These are phyloP conservation scores for Pyracantha coccinea DNA, from an alignment of 331 rosid species.

Conservation along the genomic window DNA sequence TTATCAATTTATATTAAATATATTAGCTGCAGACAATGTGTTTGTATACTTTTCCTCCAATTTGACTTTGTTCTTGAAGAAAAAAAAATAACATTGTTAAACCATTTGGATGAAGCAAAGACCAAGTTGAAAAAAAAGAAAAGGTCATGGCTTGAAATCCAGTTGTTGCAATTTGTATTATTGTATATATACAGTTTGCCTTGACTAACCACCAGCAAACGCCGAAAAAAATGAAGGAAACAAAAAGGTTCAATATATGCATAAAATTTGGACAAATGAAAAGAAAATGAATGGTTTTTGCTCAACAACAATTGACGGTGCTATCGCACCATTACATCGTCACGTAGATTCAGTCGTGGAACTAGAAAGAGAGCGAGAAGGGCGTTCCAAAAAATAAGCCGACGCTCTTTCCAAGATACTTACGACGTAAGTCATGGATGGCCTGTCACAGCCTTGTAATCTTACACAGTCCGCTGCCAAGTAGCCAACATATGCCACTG, in stretches of 20 bases:
- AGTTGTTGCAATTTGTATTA: too few relatives aligned
- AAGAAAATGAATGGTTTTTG: background rate
- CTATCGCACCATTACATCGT: background rate
- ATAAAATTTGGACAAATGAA: background rate
- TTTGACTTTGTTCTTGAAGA: conserved; percentile 4
- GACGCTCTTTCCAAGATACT: conserved; percentile 54
- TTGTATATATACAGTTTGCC: background rate
- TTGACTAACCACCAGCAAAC: background rate
- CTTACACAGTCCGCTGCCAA: conserved; percentile 76
- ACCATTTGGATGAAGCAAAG: background rate
- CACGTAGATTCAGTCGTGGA: conserved; percentile 31
- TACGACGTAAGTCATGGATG: conserved; percentile 55
- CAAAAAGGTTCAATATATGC: background rate
- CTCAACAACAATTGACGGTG: conserved; percentile 14
- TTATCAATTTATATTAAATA: background rate
- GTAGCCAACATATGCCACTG: conserved; percentile 66
- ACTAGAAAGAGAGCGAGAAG: conserved; percentile 28
- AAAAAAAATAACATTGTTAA: background rate
- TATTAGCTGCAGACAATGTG: background rate
- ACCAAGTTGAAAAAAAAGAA: background rate
- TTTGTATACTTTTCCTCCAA: background rate
- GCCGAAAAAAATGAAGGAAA: background rate
- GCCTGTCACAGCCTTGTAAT: conserved; percentile 53
- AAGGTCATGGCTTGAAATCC: background rate
- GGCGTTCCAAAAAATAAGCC: conserved; percentile 41